Conservation (phyloP, 2,329 filamentous ascomycete species). For the Talaromyces sp. region DNA sequence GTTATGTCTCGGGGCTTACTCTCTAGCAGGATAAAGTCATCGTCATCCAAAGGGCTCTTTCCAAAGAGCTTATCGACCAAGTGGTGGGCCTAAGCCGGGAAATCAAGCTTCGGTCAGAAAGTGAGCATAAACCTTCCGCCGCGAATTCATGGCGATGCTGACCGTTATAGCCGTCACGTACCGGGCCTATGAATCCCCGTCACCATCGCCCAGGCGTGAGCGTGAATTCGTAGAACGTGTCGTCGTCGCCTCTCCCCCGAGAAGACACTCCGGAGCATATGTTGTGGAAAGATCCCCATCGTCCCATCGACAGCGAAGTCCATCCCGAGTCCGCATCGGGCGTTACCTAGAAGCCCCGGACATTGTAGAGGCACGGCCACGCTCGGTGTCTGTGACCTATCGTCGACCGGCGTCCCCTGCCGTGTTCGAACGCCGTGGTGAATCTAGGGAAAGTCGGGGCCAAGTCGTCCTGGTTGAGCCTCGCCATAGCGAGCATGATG, state of each 20-base stretch:
- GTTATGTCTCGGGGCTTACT: neutral
- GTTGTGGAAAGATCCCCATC: constrained; percentile 30
- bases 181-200: constrained; percentile 14
- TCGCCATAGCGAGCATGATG: constrained; percentile 55
- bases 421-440: constrained; percentile 28
- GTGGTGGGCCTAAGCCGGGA: constrained; percentile 77
- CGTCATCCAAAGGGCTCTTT: constrained; percentile 77
- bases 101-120: constrained; percentile 29
- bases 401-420: constrained; percentile 34
- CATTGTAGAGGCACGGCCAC: constrained; percentile 26
- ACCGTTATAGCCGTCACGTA: constrained; percentile 1
- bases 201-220: constrained; percentile 9
- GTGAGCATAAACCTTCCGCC: constrained; percentile 16
- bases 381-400: constrained; percentile 31
- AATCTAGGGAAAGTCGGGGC: constrained; percentile 26
- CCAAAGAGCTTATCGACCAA: constrained; percentile 87
- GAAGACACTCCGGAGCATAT: constrained; percentile 21
- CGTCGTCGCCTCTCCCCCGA: constrained; percentile 12
- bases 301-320: constrained; percentile 19
- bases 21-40: constrained; percentile 67
- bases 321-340: constrained; percentile 21
- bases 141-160: neutral
- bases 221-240: constrained; percentile 13
- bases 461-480: constrained; percentile 48
- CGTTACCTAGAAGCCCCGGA: constrained; percentile 23